Evolutionary conservation across 331 rosid species (phyloP), one percentile per base, ranked within the genome.

Genomic region (Saraca asoca): DNA sequence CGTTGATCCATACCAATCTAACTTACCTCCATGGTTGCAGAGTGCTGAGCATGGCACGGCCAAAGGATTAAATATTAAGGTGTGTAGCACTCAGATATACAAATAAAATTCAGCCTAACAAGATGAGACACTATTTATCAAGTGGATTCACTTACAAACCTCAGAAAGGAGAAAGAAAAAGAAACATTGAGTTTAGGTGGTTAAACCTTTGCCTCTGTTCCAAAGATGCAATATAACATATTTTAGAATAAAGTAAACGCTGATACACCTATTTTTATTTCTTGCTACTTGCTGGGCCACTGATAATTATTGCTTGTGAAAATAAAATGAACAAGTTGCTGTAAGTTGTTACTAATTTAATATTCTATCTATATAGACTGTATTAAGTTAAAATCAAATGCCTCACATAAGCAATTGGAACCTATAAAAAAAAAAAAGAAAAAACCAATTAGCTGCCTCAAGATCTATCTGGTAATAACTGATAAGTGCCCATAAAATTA

Each of bases 1-100:
- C 49, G 73, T 82, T 41, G 85, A 62, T 67, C 77, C 69, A 55
- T 81, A 58, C 54, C 87, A 72, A 62, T 82, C 90, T 55, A 81
- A 75, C 82, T 76, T 80, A 72, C 91, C 90, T 59, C 83, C 89
- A 17, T 87, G 95, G 98, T 51, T 89, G 80, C 86, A 66, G 79
- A 78, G 70, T 75, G 76, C 91, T 18, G 81, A 87, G 24, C 66
- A 69, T 62, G 56, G 81, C 76, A 31, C 76, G 20, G 20, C 67
- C 64, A 85, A 77, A 62, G 81, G 73, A 56, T 73, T 72, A 64
- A 87, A 83, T 71, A 64, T 41, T 69, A 80, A 88, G 97, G 99
- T 90, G 80, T 78, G 96, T 85, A 45, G 73, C 67, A 64, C 77
- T 74, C 75, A 70, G 71, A 64, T 51, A 39, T 48, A 41, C 41